Base-by-base conservation (phyloP, 148 eudicot species). In the Cornus controversa region DNA sequence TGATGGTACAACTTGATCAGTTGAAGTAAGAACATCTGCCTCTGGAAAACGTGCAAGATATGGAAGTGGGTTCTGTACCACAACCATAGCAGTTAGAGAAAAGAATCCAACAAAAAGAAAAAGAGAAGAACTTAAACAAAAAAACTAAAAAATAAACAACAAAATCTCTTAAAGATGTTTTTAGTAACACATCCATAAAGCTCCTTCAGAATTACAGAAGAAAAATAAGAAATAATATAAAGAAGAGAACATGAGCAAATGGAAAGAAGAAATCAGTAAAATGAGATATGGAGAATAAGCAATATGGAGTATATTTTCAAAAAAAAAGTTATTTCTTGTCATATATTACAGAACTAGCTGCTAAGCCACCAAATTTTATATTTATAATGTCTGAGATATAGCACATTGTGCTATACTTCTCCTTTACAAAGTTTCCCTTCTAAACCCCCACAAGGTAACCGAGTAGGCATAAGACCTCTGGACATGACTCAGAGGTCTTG, bases 1-100 rank as follows among this genome's bases (percentile, higher is more conserved):
- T 81, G 99, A 93, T 66, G 97, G 97, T 63, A 86, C 82, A 82
- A 93, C 91, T 91, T 87, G 91, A 86, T 95, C 99, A 64, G 93
- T 91, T 40, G 99, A 95, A 78, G 97, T 95, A 80, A 95, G 84
- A 70, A 95, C 88, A 79, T 95, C 99, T 66, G 99, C 99, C 87
- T 95, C 97, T 74, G 99, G 97, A 81, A 86, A 95, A 80, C 94
- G 96, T 71, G 92, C 90, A 78, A 95, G 81, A 91, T 93, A 95
- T 66, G 96, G 99, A 78, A 95, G 99, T 34, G 99, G 99, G 70
- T 95, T 89, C 99, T 95, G 96, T 87, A 74, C 82, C 80, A 84
- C 60, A 27, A 80, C 82, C 73, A 77, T 29, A 73, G 40, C 70
- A 67, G 6, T 58, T 4, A 58, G 67, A 34, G 23, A 53, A 53